Base-by-base conservation (phyloP, 768 basidiomycete genomes). In the Rubroboletus pulcherrimus region DNA sequence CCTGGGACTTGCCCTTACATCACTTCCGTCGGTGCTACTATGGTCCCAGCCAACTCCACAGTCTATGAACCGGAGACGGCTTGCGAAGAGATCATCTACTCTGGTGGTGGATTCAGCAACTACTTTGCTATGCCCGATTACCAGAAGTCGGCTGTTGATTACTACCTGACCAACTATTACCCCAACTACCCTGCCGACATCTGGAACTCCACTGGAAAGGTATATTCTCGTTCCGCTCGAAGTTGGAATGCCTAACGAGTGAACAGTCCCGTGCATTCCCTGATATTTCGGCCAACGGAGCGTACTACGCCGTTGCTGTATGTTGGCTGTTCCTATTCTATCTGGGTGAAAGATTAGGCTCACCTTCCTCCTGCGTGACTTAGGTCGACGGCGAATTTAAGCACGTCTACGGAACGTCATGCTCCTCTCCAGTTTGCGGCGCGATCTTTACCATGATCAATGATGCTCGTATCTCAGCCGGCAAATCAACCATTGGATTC, bases 1-100 rank as follows among this genome's bases (percentile, higher is more conserved):
- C 79, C 79, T 1, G 70, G 60, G 19, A 69, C 71, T 5, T 80
- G 79, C 51, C 75, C 79, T 19, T 80, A 68, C 55, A 62, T 81
- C 29, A 79, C 79, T 4, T 67, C 74, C 2, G 70, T 81, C 12
- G 79, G 81, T 29, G 81, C 77, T 7, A 81, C 81, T 2, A 76
- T 76, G 63, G 63, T 79, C 24, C 73, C 74, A 24, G 68, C 73
- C 3, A 67, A 67, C 37, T 50, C 63, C 2, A 71, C 67, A 10
- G 70, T 70, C n/a, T 59, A 49, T 3, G 62, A 68, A 0, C 55
- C 52, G 10, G 73, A 73, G 53, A 56, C 52, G 37, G 72, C 69
- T 26, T 73, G 72, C 33, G 63, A 66, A 46, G 57, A 68, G 34
- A 59, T 60, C 1, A 59, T 61, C n/a, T 66, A 66, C 57, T 54